These are phyloP conservation scores for Leptodermis oblonga DNA, from an alignment of 257 asterid genomes.

Conservation along the genomic window DNA sequence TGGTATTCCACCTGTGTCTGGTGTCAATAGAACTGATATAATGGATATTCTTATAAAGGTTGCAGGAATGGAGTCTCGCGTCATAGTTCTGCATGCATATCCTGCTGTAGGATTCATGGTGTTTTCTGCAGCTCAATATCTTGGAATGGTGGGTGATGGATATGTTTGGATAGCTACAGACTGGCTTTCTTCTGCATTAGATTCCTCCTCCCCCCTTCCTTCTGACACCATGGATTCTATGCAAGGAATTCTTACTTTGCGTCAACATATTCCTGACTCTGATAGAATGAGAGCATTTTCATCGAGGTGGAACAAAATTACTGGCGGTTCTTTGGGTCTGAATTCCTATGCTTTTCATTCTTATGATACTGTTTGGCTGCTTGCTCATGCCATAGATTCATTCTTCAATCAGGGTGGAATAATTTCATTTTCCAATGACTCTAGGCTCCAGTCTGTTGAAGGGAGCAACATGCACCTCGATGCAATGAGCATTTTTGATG, in stretches of 20 bases:
- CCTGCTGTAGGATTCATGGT: conserved; percentile 34
- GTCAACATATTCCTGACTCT: conserved; percentile 42
- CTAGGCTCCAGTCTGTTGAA: conserved; percentile 35
- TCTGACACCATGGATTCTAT: conserved; percentile 28
- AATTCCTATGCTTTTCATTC: conserved; percentile 72
- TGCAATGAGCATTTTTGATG: conserved; percentile 64
- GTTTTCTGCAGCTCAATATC: conserved; percentile 41
- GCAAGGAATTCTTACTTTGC: conserved; percentile 45
- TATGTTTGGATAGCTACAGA: conserved; percentile 54
- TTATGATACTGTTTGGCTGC: conserved; percentile 80
- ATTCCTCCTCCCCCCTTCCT: conserved; percentile 34
- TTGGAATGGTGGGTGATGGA: conserved; percentile 47
- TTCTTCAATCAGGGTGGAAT: conserved; percentile 67
- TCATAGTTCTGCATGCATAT: conserved; percentile 43
- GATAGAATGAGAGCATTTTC: conserved; percentile 46
- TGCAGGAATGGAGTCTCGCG: conserved; percentile 38
- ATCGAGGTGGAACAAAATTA: conserved; percentile 51
- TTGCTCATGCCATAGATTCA: conserved; percentile 74
- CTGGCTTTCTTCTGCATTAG: conserved; percentile 45
- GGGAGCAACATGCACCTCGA: conserved; percentile 61
- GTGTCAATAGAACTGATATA: conserved; percentile 22
- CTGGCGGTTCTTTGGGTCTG: conserved; percentile 52
- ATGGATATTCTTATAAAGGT: conserved; percentile 45
- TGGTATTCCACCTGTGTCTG: conserved; percentile 32
- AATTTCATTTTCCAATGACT: conserved; percentile 62